phyloP scores from a whole-genome alignment of 75 land plant species.

The Isoetes taiwanensis region DNA sequence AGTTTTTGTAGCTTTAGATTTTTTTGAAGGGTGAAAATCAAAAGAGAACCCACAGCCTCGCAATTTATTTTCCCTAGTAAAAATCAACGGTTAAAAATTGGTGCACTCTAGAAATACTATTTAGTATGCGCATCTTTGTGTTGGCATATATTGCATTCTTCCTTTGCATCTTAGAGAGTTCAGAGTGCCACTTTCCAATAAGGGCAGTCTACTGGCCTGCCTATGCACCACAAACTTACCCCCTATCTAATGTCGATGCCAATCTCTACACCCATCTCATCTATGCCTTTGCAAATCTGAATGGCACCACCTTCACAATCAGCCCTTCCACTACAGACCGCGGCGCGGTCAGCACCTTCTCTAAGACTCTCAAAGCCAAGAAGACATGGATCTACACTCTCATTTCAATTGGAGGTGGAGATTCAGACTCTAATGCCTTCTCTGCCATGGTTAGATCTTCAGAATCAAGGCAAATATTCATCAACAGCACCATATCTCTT shows the following conservation, averaged over 20 bases:
- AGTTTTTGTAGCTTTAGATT: too few relatives aligned
- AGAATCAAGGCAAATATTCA: not conserved
- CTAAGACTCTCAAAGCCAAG: not conserved
- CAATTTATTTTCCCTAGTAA: too few relatives aligned
- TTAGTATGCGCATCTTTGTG: too few relatives aligned
- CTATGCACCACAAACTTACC: not conserved
- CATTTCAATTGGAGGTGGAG: slow-evolving; percentile 1
- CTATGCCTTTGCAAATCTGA: slow-evolving; percentile 1
- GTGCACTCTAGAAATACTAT: too few relatives aligned
- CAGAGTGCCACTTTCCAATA: too few relatives aligned
- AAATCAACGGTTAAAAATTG: too few relatives aligned
- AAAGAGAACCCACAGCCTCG: too few relatives aligned
- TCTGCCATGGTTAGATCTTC: not conserved
- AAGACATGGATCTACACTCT: not conserved
- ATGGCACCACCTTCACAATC: not conserved
- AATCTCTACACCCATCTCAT: slow-evolving; percentile 1
- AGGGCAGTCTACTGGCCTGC: slow-evolving; percentile 3
- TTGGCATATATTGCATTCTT: too few relatives aligned
- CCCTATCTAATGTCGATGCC: not conserved
- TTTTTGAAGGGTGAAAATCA: too few relatives aligned
- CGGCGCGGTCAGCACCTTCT: slow-evolving; percentile 5
- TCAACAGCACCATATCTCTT: not conserved
- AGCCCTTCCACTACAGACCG: not conserved
- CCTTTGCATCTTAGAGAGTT: too few relatives aligned
- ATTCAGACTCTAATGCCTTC: not conserved